These are phyloP conservation scores for Blastosporella zonata DNA, from an alignment of 1,284 basidiomycete genomes.

Conservation along the genomic window DNA sequence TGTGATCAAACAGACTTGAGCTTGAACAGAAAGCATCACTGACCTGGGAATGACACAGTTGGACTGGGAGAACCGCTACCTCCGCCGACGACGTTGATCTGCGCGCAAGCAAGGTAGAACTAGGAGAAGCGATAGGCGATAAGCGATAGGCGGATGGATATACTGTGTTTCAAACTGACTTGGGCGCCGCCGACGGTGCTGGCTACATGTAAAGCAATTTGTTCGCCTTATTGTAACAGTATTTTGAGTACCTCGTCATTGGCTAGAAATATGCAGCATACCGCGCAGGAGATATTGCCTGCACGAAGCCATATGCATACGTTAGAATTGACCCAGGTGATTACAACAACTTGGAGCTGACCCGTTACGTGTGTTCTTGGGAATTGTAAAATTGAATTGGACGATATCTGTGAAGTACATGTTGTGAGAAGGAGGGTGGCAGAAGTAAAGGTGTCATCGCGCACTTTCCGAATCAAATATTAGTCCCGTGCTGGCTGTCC, in stretches of 20 bases:
- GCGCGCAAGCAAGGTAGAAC: conserved; percentile 37
- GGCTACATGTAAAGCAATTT: conserved; percentile 38
- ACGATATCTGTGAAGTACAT: conserved; percentile 26
- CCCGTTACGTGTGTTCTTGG: conserved; percentile 30
- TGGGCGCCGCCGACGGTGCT: conserved; percentile 31
- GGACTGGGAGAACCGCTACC: conserved; percentile 30
- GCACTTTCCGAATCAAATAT: conserved; percentile 37
- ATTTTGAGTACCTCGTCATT: not conserved
- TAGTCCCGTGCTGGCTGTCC: conserved; percentile 30
- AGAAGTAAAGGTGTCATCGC: conserved; percentile 10
- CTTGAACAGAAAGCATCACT: conserved; percentile 12
- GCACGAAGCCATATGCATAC: not conserved
- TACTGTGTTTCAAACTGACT: conserved; percentile 10
- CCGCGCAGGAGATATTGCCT: conserved; percentile 27
- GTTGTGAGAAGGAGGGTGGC: not conserved
- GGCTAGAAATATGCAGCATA: not conserved
- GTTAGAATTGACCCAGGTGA: not conserved
- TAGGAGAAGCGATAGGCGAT: conserved; percentile 8
- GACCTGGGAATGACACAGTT: conserved; percentile 34
- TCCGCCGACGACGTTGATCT: conserved; percentile 36
- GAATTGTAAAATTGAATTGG: conserved; percentile 40
- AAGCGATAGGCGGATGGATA: not conserved
- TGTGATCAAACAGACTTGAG: not conserved
- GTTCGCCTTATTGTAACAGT: conserved; percentile 21
- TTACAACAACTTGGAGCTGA: conserved; percentile 9